Conservation (phyloP, 2,329 filamentous ascomycete species). For the Chrysosporium queenslandicum region DNA sequence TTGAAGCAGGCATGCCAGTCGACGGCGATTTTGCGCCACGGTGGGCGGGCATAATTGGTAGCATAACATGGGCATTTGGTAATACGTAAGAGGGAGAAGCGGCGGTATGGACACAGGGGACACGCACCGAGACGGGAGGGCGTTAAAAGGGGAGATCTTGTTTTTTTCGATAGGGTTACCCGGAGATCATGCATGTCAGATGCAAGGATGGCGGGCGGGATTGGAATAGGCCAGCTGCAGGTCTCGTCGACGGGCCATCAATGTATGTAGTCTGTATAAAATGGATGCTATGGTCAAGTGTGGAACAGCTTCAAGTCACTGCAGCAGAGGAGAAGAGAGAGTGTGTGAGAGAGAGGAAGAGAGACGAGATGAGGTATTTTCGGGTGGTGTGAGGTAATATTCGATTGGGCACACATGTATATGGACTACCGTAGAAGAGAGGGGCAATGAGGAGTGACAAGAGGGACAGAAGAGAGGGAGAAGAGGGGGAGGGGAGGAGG, state of each 20-base stretch:
- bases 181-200: neutral
- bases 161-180: constrained; percentile 4
- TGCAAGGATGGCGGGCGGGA: neutral
- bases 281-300: no score
- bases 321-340: no score
- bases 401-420: no score
- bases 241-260: neutral
- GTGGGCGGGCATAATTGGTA: neutral
- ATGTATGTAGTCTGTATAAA: neutral
- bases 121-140: neutral
- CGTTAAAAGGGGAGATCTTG: neutral
- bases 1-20: no score
- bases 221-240: neutral
- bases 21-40: neutral
- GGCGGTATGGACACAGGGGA: neutral
- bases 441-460: no score
- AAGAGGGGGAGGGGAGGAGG: neutral
- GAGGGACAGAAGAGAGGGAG: neutral
- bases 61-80: neutral
- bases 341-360: no score
- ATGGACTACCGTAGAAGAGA: no score
- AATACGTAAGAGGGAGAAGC: neutral
- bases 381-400: no score
- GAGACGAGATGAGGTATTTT: neutral
- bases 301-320: no score